Base-by-base conservation (phyloP, 2,329 filamentous ascomycete genomes). In the Aspergillus eucalypticola region DNA sequence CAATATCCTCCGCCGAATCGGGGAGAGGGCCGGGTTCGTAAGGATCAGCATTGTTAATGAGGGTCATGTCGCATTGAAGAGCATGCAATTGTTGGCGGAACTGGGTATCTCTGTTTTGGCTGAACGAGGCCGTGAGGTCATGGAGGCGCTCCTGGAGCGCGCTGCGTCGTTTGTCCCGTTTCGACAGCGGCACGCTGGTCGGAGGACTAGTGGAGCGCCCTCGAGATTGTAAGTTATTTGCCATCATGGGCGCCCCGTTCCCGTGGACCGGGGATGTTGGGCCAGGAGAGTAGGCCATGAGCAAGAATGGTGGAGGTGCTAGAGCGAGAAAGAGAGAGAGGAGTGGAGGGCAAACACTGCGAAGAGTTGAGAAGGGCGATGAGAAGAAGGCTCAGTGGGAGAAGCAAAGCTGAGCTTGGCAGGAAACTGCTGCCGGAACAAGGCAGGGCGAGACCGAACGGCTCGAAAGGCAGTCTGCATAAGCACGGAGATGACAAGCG, bases 1-100 rank as follows among this genome's bases (percentile, higher is more conserved):
- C 82, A 63, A 92, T 87, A 59, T 90, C 86, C 63, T 92, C 88
- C 50, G 83, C 79, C 21, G 78, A 78, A 65, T 88, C 86, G 13
- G 85, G 84, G 57, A 96, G 82, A 52, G 91, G 87, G 61, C 86
- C 85, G 62, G 87, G 82, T 55, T 84, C 82, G 74, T 96, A 96
- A 0, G 91, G 90, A 70, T 96, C 90, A 55, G 95, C 90, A 67
- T 90, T 88, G 75, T 92, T 88, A 66, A 96, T 91, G 49, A 96
- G 84, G 60, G 86, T 91, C 78, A 93, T 92, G 75, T 96, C 93
- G 65, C 91, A 88, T 78, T 97, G 93, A n/a, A 97, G 87, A 66
- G 91, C 91, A 70, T 95, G 89, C 2, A 97, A 84, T 76, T 97
- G 92, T 66, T 95, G 90, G 63, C 93, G 88, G 76, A 96, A 98